phyloP scores from a whole-genome alignment of 257 asterid species.

The Handroanthus guayacan region DNA sequence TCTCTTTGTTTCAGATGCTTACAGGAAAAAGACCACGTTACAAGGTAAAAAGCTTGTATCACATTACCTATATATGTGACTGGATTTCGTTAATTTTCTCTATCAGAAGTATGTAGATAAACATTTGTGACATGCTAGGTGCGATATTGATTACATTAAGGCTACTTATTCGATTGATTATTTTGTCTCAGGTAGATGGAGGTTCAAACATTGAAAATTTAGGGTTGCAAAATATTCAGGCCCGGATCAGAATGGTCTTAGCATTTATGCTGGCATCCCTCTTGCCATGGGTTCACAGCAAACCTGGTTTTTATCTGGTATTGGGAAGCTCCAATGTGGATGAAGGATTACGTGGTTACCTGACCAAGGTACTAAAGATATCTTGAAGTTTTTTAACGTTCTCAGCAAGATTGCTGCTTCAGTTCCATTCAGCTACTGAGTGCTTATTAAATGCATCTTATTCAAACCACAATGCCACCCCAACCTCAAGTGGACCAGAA shows the following conservation, averaged over 20 bases:
- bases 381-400: neutral
- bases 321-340: slow-evolving; percentile 97
- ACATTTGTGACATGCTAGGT: neutral
- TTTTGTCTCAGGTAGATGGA: slow-evolving; percentile 76
- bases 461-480: slow-evolving; percentile 1
- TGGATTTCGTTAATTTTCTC: slow-evolving; percentile 11
- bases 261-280: slow-evolving; percentile 97
- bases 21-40: slow-evolving; percentile 83
- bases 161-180: slow-evolving; percentile 33
- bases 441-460: neutral
- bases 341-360: slow-evolving; percentile 92
- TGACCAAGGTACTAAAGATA: slow-evolving; percentile 72
- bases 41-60: slow-evolving; percentile 58
- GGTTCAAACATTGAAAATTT: slow-evolving; percentile 87
- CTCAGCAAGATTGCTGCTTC: slow-evolving; percentile 14
- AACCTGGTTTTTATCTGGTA: slow-evolving; percentile 93
- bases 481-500: neutral
- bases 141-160: slow-evolving; percentile 1
- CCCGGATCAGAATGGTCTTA: slow-evolving; percentile 90
- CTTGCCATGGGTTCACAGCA: slow-evolving; percentile 95
- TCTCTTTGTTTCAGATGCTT: slow-evolving; percentile 83
- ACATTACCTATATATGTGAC: slow-evolving; percentile 10
- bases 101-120: neutral
- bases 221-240: slow-evolving; percentile 89
- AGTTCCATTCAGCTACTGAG: neutral